These are phyloP conservation scores for Fonsecaea erecta DNA, from an alignment of 2,329 filamentous ascomycete species.

Conservation along the genomic window DNA sequence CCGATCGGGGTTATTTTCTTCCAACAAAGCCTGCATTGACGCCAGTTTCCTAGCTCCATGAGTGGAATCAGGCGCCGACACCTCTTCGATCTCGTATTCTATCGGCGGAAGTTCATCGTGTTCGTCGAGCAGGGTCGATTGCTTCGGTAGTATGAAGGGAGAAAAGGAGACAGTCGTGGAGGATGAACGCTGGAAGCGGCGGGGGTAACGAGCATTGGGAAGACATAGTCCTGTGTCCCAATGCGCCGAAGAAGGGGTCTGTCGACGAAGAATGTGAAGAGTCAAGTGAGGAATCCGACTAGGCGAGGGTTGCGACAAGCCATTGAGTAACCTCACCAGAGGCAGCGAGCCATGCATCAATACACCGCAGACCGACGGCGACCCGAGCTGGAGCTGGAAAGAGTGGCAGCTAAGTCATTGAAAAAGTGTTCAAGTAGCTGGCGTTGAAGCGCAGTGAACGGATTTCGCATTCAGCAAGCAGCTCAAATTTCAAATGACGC, in stretches of 20 bases:
- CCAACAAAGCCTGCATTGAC: constrained; percentile 37
- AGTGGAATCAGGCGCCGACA: neutral
- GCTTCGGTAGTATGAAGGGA: neutral
- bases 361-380: constrained; percentile 16
- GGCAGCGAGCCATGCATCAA: constrained; percentile 35
- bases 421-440: neutral
- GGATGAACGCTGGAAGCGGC: constrained; percentile 7
- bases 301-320: constrained; percentile 24
- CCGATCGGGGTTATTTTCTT: constrained; percentile 48
- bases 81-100: neutral
- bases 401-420: constrained; percentile 20
- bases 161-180: constrained; percentile 1
- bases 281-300: constrained; percentile 35
- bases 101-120: constrained; percentile 4
- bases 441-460: neutral
- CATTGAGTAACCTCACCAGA: constrained; percentile 33
- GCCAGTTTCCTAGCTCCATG: constrained; percentile 7
- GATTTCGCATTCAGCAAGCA: neutral
- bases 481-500: constrained; percentile 19
- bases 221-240: constrained; percentile 13
- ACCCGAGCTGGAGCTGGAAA: constrained; percentile 12
- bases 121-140: neutral
- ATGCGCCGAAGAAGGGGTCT: constrained; percentile 12
- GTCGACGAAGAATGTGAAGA: constrained; percentile 30
- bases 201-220: constrained; percentile 1